Evolutionary conservation across 257 asterid genomes (phyloP).

Genomic region (Solanum peruvianum): DNA sequence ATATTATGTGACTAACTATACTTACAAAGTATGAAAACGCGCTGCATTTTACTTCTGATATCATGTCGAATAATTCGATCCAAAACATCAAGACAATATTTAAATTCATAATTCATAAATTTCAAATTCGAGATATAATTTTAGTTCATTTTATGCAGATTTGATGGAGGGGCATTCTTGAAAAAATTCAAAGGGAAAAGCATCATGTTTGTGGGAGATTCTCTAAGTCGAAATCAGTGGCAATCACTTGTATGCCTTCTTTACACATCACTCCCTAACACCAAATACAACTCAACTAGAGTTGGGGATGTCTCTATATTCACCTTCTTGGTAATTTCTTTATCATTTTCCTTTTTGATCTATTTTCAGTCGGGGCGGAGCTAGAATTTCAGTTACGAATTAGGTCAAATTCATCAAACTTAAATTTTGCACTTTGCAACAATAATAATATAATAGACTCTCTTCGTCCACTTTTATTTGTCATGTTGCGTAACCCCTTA

Average conservation of each 20-base stretch:
- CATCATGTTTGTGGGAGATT: constrained; percentile 31
- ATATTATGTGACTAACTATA: no score
- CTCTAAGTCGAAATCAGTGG: constrained; percentile 31
- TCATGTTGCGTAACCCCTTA: no score
- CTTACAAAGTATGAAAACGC: background rate
- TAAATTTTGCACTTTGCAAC: no score
- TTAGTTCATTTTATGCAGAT: constrained; percentile 3
- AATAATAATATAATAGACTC: no score
- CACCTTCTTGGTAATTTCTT: constrained; percentile 5
- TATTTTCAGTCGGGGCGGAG: rapidly evolving
- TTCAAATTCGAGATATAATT: background rate
- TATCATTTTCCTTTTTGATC: background rate
- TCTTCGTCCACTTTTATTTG: no score
- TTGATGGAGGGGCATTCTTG: constrained; percentile 19
- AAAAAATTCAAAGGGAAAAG: constrained; percentile 20
- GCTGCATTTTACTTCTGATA: background rate
- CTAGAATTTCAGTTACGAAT: no score
- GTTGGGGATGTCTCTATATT: constrained; percentile 7
- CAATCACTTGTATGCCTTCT: constrained; percentile 27
- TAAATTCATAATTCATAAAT: background rate
- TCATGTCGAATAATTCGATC: background rate
- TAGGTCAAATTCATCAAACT: no score
- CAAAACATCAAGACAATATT: background rate
- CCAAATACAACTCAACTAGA: constrained; percentile 13
- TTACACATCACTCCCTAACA: constrained; percentile 8